Conservation (phyloP, 2,329 filamentous ascomycete genomes). For the Thermochaetoides dissita region DNA sequence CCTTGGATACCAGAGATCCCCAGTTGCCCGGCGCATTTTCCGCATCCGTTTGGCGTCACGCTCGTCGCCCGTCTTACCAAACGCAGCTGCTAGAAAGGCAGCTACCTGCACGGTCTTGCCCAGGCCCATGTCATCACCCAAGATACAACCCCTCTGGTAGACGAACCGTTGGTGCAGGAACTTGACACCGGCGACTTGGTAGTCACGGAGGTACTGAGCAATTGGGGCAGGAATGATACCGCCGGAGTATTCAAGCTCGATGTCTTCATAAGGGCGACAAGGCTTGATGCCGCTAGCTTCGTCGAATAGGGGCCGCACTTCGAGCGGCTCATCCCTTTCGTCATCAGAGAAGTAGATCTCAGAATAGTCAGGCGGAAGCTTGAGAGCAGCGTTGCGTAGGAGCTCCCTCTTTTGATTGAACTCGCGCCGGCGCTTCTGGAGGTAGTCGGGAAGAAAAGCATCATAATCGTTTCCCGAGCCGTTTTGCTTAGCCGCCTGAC, state of each 20-base stretch:
- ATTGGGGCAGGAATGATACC: constrained; percentile 79
- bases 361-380: constrained; percentile 62
- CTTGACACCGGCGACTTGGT: constrained; percentile 71
- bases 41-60: constrained; percentile 77
- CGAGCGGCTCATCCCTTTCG: constrained; percentile 28
- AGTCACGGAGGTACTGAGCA: constrained; percentile 81
- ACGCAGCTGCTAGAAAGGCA: constrained; percentile 78
- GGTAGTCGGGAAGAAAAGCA: constrained; percentile 53
- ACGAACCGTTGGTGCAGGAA: constrained; percentile 85
- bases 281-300: constrained; percentile 42
- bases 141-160: constrained; percentile 76
- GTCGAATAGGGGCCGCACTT: constrained; percentile 58
- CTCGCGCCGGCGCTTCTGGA: constrained; percentile 50
- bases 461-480: constrained; percentile 16
- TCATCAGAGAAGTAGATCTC: constrained; percentile 64
- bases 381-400: constrained; percentile 55
- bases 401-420: constrained; percentile 51
- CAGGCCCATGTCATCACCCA: constrained; percentile 95
- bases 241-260: constrained; percentile 58
- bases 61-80: constrained; percentile 86
- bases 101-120: constrained; percentile 96
- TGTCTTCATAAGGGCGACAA: constrained; percentile 57
- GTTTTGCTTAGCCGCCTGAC: constrained; percentile 1
- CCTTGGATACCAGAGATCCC: constrained; percentile 62
- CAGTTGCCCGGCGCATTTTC: constrained; percentile 52